A percentile compares a stretch with the other conserved stretches of the same genome.
Evolutionary conservation across 306 rosid genomes (phyloP).

Genomic region (Quillaja saponaria): DNA sequence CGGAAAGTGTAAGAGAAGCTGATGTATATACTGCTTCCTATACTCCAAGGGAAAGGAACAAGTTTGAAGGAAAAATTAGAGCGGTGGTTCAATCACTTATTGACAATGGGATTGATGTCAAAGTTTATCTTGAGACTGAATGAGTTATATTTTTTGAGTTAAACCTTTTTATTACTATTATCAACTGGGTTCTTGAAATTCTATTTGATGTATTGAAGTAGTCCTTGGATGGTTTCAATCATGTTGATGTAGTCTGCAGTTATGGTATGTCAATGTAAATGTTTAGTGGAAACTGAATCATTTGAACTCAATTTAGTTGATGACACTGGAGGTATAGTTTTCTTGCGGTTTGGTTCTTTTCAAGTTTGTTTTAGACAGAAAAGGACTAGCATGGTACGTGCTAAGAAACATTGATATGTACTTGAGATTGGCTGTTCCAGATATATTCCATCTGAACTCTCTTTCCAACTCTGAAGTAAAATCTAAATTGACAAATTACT

Average conservation of each 20-base stretch:
- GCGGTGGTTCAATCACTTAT: conserved; percentile 95
- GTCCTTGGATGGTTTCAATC: conserved; percentile 5
- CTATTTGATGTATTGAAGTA: not conserved
- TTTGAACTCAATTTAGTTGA: not conserved
- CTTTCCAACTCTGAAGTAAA: too few relatives aligned
- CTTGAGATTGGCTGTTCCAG: too few relatives aligned
- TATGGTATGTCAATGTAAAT: not conserved
- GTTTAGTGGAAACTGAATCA: not conserved
- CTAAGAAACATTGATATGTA: too few relatives aligned
- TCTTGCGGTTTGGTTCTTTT: not conserved
- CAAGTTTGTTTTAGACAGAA: too few relatives aligned
- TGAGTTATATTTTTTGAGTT: not conserved
- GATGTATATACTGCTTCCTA: conserved; percentile 82
- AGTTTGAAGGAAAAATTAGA: conserved; percentile 93
- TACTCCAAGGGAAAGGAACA: conserved; percentile 91
- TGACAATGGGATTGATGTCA: conserved; percentile 88
- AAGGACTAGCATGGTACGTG: too few relatives aligned
- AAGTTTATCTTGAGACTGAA: conserved; percentile 79
- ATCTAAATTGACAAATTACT: too few relatives aligned
- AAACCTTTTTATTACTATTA: not conserved
- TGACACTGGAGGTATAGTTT: not conserved
- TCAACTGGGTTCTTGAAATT: conserved; percentile 6
- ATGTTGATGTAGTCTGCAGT: conserved; percentile 2
- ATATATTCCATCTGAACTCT: too few relatives aligned
- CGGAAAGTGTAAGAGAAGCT: conserved; percentile 92